These are phyloP conservation scores for Eutypella sp. DNA, from an alignment of 2,329 filamentous ascomycete genomes.

Conservation along the genomic window DNA sequence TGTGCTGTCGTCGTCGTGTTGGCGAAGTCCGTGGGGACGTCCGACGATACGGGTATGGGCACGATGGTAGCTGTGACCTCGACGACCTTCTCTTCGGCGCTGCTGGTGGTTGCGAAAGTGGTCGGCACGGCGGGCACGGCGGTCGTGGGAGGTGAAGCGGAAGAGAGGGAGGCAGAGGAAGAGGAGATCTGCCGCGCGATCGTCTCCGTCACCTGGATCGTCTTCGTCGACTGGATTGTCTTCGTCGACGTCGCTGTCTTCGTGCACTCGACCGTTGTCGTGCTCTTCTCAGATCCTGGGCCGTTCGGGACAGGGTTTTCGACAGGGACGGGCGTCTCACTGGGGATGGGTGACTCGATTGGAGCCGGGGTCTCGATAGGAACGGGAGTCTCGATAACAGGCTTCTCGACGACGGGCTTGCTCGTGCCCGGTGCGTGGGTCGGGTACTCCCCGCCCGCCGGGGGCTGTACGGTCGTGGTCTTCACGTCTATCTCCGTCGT, in stretches of 20 bases:
- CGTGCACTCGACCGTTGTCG: background rate
- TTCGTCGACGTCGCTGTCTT: background rate
- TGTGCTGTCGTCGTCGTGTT: background rate
- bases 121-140: background rate
- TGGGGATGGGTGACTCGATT: too few relatives aligned
- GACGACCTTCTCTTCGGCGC: conserved; percentile 12
- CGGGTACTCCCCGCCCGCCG: conserved; percentile 4
- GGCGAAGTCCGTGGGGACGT: background rate
- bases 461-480: conserved; percentile 29
- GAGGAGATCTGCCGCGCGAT: background rate
- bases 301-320: too few relatives aligned
- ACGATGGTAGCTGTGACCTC: conserved; percentile 18
- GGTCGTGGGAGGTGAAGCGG: background rate
- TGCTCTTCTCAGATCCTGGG: background rate
- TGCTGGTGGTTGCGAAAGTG: conserved; percentile 1
- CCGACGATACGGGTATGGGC: conserved; percentile 10
- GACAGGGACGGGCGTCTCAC: background rate
- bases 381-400: background rate
- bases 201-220: background rate
- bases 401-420: conserved; percentile 3
- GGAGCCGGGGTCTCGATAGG: too few relatives aligned
- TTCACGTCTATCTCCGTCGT: conserved; percentile 24
- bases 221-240: background rate
- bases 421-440: conserved; percentile 8
- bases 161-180: background rate